Evolutionary conservation across 2,329 filamentous ascomycete genomes (phyloP).

Genomic region (Diplodia intermedia): DNA sequence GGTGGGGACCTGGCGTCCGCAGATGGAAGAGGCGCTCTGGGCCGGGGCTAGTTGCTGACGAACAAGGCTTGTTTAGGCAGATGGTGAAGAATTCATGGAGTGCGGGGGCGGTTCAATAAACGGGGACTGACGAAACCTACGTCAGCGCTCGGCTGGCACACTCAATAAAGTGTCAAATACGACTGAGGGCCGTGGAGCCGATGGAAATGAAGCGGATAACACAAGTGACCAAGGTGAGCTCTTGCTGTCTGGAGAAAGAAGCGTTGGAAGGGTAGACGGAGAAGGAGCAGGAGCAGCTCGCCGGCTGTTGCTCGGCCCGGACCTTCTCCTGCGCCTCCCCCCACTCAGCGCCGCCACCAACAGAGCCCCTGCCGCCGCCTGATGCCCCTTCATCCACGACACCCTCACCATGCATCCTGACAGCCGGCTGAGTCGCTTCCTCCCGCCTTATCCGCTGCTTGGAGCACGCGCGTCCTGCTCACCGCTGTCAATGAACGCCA

Average conservation of each 20-base stretch:
- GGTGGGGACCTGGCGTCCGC: not conserved
- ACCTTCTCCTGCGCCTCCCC: conserved; percentile 9
- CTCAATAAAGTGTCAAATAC: no score
- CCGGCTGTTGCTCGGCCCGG: conserved; percentile 11
- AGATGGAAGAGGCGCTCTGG: not conserved
- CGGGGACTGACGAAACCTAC: not conserved
- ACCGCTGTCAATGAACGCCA: conserved; percentile 9
- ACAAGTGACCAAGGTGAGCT: not conserved
- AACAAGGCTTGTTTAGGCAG: not conserved
- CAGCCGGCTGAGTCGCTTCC: not conserved
- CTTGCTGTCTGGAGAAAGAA: not conserved
- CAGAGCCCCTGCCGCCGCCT: conserved; percentile 6
- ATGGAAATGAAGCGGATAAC: no score
- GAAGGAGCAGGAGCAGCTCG: no score
- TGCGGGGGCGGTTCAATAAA: not conserved
- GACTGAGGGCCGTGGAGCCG: no score
- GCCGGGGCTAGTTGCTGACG: conserved; percentile 7
- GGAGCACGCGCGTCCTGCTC: conserved; percentile 6
- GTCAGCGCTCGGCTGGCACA: not conserved
- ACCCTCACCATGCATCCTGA: not conserved
- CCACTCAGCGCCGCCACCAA: conserved; percentile 3
- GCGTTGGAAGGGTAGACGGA: not conserved
- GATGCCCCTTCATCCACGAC: conserved; percentile 16
- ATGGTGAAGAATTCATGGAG: not conserved
- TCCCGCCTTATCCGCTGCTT: not conserved